Evolutionary conservation across 768 basidiomycete genomes (phyloP).

Genomic region (Russula sp.): DNA sequence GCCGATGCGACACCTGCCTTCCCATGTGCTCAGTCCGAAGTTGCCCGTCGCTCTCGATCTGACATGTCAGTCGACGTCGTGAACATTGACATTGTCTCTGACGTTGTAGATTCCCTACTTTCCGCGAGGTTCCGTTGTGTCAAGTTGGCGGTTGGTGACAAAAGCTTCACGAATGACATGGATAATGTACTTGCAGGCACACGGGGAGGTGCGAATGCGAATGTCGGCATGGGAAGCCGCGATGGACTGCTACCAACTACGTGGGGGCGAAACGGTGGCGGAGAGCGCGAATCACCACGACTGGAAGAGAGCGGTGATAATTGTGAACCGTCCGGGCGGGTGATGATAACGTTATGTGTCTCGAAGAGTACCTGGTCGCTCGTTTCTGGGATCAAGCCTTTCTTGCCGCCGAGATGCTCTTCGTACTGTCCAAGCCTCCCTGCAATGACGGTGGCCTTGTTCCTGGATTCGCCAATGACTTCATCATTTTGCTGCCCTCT

Average conservation of each 20-base stretch:
- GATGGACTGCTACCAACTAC: background rate
- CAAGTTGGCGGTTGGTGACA: constrained; percentile 29
- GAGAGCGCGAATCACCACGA: constrained; percentile 18
- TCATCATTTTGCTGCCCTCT: constrained; percentile 1
- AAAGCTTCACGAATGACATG: constrained; percentile 24
- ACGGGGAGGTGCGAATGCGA: constrained; percentile 27
- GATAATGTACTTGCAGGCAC: constrained; percentile 13
- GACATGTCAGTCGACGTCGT: constrained; percentile 24
- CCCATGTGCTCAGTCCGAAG: constrained; percentile 17
- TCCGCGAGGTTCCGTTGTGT: constrained; percentile 25
- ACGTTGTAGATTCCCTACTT: constrained; percentile 23
- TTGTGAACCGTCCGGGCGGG: constrained; percentile 27
- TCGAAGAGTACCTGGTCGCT: constrained; percentile 18
- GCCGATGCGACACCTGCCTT: constrained; percentile 23
- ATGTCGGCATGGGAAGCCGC: constrained; percentile 25
- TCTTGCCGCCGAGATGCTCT: constrained; percentile 23
- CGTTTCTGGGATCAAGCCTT: constrained; percentile 22
- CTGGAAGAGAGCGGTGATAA: constrained; percentile 14
- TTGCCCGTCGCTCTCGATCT: constrained; percentile 13
- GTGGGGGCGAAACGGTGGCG: constrained; percentile 5
- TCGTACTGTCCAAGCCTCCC: constrained; percentile 17
- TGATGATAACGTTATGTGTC: constrained; percentile 25
- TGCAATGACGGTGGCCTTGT: constrained; percentile 23
- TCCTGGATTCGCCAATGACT: constrained; percentile 8
- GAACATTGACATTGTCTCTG: constrained; percentile 24